Percentiles rank a stretch among this genome's conserved stretches.
Conservation (phyloP, 2,329 filamentous ascomycete genomes). For the Neurospora sp. region DNA sequence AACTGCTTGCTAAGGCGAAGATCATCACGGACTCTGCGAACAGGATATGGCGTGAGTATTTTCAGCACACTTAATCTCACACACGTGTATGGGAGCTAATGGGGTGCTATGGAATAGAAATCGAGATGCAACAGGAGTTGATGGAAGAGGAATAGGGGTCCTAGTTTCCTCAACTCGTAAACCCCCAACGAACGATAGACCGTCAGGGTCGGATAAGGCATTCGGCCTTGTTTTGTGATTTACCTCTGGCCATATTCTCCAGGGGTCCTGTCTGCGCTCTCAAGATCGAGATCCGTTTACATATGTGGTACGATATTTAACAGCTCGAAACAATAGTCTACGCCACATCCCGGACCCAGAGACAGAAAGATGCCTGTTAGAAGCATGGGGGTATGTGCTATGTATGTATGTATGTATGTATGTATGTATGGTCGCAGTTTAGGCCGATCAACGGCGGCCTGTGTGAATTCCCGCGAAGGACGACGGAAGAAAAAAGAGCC, state of each 20-base stretch:
- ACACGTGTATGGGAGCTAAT: background rate
- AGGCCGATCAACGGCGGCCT: background rate
- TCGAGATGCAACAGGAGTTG: slow-evolving; percentile 42
- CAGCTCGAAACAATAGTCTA: background rate
- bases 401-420: background rate
- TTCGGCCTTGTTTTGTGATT: background rate
- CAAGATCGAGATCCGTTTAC: background rate
- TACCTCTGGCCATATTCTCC: background rate
- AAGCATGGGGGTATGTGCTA: background rate
- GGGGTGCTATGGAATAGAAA: slow-evolving; percentile 25
- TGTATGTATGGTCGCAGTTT: background rate
- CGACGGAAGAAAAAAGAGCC: background rate
- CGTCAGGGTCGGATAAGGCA: background rate
- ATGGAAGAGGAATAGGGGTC: slow-evolving; percentile 22
- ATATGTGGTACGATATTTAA: background rate
- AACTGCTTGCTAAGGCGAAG: slow-evolving; percentile 56
- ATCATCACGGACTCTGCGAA: slow-evolving; percentile 61
- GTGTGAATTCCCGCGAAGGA: background rate
- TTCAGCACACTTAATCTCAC: background rate
- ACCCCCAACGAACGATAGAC: background rate
- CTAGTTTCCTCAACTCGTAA: background rate
- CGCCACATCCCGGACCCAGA: background rate
- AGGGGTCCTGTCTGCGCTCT: background rate
- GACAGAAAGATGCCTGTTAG: background rate
- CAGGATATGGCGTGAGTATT: slow-evolving; percentile 53